Base-by-base conservation (phyloP, 2,329 filamentous ascomycete species). In the Ceratocystis papillata region DNA sequence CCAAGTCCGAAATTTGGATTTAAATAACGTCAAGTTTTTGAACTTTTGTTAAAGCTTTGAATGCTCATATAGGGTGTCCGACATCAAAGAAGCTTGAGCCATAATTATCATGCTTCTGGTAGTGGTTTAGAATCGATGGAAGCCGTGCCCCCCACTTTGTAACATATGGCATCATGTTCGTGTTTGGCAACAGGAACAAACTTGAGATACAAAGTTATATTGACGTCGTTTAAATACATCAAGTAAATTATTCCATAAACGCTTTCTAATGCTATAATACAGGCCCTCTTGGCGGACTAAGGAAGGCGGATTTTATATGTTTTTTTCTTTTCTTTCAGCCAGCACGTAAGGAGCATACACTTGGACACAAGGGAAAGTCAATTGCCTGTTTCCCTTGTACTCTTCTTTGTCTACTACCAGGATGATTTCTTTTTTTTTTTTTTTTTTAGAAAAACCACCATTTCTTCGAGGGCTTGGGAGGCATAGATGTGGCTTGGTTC, bases 251-350 rank as follows among this genome's bases (percentile, higher is more conserved):
- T 70, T 73, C 72, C 71, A 75, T 74, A 69, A 72, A 76, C 77
- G 76, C 77, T 76, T 71, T 76, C 73, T 75, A 75, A 78, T 79
- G 77, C 76, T 76, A 67, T 67, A 48, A 63, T 67, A 67, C 66
- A 67, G 15, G 30, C n/a, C 46, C 37, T 25, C 72, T 74, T 74
- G n/a, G 30, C 5, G 1, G 48, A 8, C 25, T 20, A 41, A 28
- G 33, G 17, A 53, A 59, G 48, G 37, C 44, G 44, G 44, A 48
- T 62, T 63, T 46, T 50, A 41, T 15, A 50, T 30, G 61, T 30
- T 50, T 12, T 15, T 50, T 12, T 15, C 12, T 41, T 33, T 41
- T 41, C 12, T 41, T 41, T n/a, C 28, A 48, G 33, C 62, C 62
- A 22, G 22, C 37, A 46, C n/a, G 28, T 17, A 30, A 20, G 28